Evolutionary conservation across 2,329 filamentous ascomycete species (phyloP).

Genomic region (Beauveria sp.): DNA sequence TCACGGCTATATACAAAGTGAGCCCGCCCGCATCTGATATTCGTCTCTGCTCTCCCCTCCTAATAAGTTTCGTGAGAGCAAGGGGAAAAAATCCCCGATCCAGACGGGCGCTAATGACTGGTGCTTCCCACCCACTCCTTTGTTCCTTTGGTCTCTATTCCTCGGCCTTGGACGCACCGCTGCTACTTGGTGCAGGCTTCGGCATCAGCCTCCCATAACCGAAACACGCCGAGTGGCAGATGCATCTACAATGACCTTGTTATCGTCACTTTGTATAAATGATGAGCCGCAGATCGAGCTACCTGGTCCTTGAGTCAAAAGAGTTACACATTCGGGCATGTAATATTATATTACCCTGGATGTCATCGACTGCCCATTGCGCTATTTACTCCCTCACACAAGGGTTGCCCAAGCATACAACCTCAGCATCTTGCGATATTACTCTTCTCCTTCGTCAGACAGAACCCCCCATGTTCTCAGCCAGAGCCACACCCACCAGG

Average conservation of each 20-base stretch:
- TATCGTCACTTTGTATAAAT: not conserved
- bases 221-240: constrained; percentile 6
- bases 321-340: not conserved
- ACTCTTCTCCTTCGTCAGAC: not conserved
- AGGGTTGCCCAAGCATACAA: not conserved
- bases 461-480: not conserved
- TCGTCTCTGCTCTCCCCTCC: not conserved
- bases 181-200: not conserved
- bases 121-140: not conserved
- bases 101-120: not conserved
- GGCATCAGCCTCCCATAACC: constrained; percentile 5
- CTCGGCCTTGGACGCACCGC: not conserved
- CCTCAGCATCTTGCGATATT: constrained; percentile 1
- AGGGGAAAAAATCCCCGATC: not conserved
- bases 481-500: not conserved
- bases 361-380: not conserved
- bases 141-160: not conserved
- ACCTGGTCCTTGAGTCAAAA: not conserved
- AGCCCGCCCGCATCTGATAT: not conserved
- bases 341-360: not conserved
- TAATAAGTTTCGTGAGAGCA: not conserved
- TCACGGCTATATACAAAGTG: not conserved
- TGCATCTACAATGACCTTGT: not conserved
- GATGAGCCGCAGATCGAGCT: not conserved
- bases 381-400: not conserved